Conservation (phyloP, 2,329 filamentous ascomycete genomes). For the Diplodia intermedia region DNA sequence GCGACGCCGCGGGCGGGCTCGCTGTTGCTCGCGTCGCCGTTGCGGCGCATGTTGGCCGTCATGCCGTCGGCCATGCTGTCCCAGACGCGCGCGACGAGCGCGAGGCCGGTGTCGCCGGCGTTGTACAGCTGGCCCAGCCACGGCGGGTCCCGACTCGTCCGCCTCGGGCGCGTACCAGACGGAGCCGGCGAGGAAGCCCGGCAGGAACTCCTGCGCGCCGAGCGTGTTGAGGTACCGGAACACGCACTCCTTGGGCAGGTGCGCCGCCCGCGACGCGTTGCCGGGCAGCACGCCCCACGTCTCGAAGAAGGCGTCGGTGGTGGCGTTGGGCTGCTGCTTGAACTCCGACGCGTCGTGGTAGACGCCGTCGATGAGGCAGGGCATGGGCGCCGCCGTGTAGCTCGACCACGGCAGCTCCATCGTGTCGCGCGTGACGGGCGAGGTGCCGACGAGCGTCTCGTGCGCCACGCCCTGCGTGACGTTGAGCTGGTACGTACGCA, state of each 20-base stretch:
- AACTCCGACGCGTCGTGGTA: not conserved
- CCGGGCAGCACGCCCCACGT: not conserved
- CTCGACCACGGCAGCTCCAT: not conserved
- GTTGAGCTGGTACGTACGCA: constrained; percentile 9
- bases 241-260: constrained; percentile 10
- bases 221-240: not conserved
- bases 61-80: constrained; percentile 6
- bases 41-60: constrained; percentile 6
- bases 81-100: not conserved
- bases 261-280: not conserved
- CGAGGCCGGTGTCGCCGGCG: not conserved
- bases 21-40: constrained; percentile 3
- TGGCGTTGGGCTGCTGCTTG: not conserved
- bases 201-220: not conserved
- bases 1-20: not conserved
- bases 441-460: not conserved
- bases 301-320: not conserved
- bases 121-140: constrained; percentile 6
- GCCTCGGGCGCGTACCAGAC: not conserved
- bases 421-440: not conserved
- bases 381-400: constrained; percentile 6
- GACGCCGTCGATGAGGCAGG: not conserved
- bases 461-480: not conserved
- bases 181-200: constrained; percentile 1
- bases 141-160: not conserved